Conservation (phyloP, 768 basidiomycete genomes). For the Macrolepiota fuliginosa region DNA sequence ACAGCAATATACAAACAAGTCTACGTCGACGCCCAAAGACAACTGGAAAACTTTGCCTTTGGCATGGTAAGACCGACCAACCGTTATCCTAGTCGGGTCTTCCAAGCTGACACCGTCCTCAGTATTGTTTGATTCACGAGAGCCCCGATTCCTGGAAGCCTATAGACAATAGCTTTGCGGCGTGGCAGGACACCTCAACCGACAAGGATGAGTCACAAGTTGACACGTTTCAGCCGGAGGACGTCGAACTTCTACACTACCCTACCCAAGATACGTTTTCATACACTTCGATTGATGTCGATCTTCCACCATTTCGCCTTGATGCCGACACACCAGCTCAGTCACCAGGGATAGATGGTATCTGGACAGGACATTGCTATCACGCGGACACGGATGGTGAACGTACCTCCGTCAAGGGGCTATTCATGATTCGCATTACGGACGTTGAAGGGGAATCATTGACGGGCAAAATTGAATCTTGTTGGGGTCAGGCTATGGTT, state of each 20-base stretch:
- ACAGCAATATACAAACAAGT: constrained; percentile 35
- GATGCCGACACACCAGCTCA: constrained; percentile 19
- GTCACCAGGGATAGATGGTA: constrained; percentile 19
- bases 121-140: constrained; percentile 33
- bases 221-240: constrained; percentile 15
- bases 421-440: not conserved
- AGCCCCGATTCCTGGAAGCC: constrained; percentile 26
- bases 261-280: constrained; percentile 31
- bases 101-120: constrained; percentile 1
- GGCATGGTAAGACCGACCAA: constrained; percentile 28
- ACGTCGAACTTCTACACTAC: constrained; percentile 27
- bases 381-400: constrained; percentile 21
- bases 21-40: constrained; percentile 28
- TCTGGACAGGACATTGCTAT: constrained; percentile 31
- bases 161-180: constrained; percentile 27
- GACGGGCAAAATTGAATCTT: not conserved
- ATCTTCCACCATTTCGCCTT: constrained; percentile 25
- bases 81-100: not conserved
- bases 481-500: not conserved
- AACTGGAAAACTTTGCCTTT: constrained; percentile 35
- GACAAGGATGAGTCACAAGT: constrained; percentile 13
- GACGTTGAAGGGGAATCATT: not conserved
- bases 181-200: constrained; percentile 23
- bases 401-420: constrained; percentile 17
- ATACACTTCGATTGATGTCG: constrained; percentile 28